These are phyloP conservation scores for Drosera spatulata DNA, from an alignment of 179 eudicot species.

Conservation along the genomic window DNA sequence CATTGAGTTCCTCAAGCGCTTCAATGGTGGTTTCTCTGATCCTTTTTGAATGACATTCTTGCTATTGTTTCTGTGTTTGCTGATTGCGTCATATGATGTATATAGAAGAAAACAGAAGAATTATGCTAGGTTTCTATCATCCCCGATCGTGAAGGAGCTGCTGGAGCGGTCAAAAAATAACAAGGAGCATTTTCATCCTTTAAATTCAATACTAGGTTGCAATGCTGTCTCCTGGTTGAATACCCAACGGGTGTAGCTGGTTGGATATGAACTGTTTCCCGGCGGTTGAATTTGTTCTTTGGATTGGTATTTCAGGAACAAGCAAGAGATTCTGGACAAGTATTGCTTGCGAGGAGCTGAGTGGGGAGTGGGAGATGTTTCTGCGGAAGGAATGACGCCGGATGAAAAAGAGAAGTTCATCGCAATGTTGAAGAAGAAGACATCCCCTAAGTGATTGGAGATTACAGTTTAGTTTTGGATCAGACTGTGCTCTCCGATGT, in stretches of 20 bases:
- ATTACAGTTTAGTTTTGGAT: no score
- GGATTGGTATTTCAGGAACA: slow-evolving; percentile 38
- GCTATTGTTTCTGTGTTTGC: neutral
- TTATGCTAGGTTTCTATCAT: slow-evolving; percentile 76
- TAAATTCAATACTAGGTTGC: no score
- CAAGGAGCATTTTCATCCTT: slow-evolving; percentile 24
- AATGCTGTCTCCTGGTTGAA: no score
- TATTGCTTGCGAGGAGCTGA: slow-evolving; percentile 94
- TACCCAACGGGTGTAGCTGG: no score
- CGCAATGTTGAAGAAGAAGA: slow-evolving; percentile 63
- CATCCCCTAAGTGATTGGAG: slow-evolving; percentile 20
- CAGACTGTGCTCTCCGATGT: no score
- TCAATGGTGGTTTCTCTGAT: slow-evolving; percentile 35
- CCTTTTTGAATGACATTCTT: no score
- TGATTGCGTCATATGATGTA: neutral
- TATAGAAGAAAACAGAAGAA: slow-evolving; percentile 82
- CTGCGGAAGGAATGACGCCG: slow-evolving; percentile 71
- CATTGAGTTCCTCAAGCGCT: slow-evolving; percentile 59
- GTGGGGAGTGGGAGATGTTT: slow-evolving; percentile 99
- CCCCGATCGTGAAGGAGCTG: slow-evolving; percentile 78
- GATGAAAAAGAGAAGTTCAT: slow-evolving; percentile 72
- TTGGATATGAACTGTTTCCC: no score
- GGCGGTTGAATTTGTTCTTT: no score
- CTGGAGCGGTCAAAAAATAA: slow-evolving; percentile 67
- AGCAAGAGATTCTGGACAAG: slow-evolving; percentile 67